Conservation (phyloP, 176 grass and related monocot genomes). For the Stipa capillata region DNA sequence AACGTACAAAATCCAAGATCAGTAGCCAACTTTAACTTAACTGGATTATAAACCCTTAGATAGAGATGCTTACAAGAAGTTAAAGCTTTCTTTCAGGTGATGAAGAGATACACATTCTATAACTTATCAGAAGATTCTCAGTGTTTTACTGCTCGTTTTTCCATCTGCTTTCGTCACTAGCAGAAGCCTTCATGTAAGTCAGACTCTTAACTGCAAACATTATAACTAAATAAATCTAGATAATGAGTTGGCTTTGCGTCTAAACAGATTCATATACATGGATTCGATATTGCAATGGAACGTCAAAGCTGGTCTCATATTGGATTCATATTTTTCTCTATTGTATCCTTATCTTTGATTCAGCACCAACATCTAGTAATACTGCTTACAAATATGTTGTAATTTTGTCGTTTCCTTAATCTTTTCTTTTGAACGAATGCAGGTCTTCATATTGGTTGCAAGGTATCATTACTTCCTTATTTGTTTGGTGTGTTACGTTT, state of each 20-base stretch:
- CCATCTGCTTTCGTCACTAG: conserved; percentile 87
- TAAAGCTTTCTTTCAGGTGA: conserved; percentile 48
- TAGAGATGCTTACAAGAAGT: neutral
- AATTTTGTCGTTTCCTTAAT: conserved; percentile 42
- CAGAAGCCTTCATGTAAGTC: conserved; percentile 90
- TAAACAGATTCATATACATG: conserved; percentile 95
- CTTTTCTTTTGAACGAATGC: neutral
- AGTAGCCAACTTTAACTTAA: neutral
- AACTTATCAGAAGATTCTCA: conserved; percentile 88
- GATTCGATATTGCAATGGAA: conserved; percentile 90
- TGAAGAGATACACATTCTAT: conserved; percentile 83
- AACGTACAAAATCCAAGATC: neutral
- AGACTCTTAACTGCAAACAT: neutral
- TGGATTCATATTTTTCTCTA: conserved; percentile 96
- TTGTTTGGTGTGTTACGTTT: neutral
- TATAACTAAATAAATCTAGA: neutral
- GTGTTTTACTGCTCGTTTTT: conserved; percentile 70
- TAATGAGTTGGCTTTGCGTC: conserved; percentile 15
- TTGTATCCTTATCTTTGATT: conserved; percentile 72
- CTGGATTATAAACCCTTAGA: neutral
- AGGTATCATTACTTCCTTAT: conserved; percentile 45
- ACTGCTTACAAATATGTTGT: neutral
- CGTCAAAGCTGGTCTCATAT: conserved; percentile 88
- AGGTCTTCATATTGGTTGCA: conserved; percentile 88
- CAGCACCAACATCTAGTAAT: neutral